Evolutionary conservation across 192 early-diverging fungal genomes (phyloP).

Genomic region (Backusella psychrophila): DNA sequence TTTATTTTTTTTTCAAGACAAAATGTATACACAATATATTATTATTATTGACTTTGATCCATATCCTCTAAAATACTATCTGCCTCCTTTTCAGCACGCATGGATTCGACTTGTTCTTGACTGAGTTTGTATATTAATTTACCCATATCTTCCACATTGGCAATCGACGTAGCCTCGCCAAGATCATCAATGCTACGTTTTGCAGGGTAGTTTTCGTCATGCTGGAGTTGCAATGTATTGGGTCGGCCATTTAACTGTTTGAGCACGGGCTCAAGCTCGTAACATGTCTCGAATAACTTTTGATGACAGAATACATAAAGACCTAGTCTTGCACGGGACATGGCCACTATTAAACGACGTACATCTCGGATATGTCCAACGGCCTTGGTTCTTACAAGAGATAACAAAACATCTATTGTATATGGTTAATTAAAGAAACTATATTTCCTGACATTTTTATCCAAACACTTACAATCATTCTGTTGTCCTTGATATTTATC

Average conservation of each 20-base stretch:
- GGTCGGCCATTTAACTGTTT: conserved; percentile 60
- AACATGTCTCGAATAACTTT: conserved; percentile 74
- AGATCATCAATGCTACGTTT: conserved; percentile 34
- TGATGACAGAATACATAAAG: conserved; percentile 88
- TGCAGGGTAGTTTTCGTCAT: conserved; percentile 47
- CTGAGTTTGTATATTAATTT: conserved; percentile 63
- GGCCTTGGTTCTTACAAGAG: conserved; percentile 86
- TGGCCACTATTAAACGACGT: conserved; percentile 87
- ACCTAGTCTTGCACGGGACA: conserved; percentile 92
- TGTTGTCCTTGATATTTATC: conserved; percentile 98
- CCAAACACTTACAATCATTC: conserved; percentile 71
- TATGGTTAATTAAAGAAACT: background rate
- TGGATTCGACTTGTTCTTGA: conserved; percentile 56
- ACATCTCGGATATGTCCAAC: conserved; percentile 94
- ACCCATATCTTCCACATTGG: conserved; percentile 58
- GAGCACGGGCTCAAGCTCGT: conserved; percentile 78
- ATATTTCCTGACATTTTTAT: background rate
- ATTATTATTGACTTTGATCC: background rate
- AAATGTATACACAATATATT: background rate
- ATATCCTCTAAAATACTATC: background rate
- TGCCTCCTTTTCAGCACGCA: conserved; percentile 3
- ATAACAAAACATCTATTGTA: conserved; percentile 74
- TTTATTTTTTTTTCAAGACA: background rate
- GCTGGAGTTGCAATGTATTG: conserved; percentile 55
- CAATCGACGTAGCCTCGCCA: conserved; percentile 38